Evolutionary conservation across 202 grass and related monocot species (phyloP).

Genomic region (Brachypodium distachyon): DNA sequence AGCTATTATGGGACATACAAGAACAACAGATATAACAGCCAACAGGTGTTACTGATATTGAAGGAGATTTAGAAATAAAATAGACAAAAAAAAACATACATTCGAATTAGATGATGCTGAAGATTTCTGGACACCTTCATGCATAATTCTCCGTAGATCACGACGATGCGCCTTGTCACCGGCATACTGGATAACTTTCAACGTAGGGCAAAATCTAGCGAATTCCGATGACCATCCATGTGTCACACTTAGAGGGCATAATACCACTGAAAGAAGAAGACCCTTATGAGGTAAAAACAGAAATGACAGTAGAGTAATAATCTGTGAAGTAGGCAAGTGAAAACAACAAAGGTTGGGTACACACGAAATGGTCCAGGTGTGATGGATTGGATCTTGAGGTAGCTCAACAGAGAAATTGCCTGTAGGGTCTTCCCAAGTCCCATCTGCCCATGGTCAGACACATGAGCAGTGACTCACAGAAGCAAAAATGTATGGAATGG

Average conservation of each 20-base stretch:
- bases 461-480: not conserved
- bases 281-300: not conserved
- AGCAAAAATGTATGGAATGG: no score
- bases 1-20: not conserved
- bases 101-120: conserved; percentile 27
- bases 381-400: conserved; percentile 53
- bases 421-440: conserved; percentile 96
- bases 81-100: conserved; percentile 10
- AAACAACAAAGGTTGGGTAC: conserved; percentile 7
- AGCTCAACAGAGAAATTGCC: conserved; percentile 79
- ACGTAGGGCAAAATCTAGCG: conserved; percentile 55
- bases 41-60: not conserved
- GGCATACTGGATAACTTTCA: conserved; percentile 61
- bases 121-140: conserved; percentile 29
- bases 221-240: conserved; percentile 83
- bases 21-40: not conserved
- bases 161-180: conserved; percentile 60
- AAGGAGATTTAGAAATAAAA: not conserved
- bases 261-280: conserved; percentile 59
- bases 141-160: conserved; percentile 48
- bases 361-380: conserved; percentile 66
- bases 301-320: not conserved
- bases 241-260: conserved; percentile 85
- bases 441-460: conserved; percentile 47
- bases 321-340: not conserved